Evolutionary conservation across 1,284 basidiomycete genomes (phyloP).

Genomic region (Ceratobasidium sp.): DNA sequence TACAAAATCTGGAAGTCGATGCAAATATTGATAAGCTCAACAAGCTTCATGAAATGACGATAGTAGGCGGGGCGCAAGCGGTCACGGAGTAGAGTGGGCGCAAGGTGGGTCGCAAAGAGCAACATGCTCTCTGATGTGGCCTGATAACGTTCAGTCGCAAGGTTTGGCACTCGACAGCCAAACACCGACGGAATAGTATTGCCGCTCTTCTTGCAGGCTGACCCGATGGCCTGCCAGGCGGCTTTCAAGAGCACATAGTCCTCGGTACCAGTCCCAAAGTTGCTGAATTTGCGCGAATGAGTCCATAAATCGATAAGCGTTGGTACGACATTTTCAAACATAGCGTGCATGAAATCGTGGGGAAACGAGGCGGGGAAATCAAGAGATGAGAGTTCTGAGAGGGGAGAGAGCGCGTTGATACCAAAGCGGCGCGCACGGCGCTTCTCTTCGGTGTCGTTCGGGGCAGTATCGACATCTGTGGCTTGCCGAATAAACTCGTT

Average conservation of each 20-base stretch:
- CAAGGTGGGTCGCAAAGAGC: conserved; percentile 60
- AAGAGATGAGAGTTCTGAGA: conserved; percentile 25
- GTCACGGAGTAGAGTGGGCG: conserved; percentile 58
- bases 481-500: background rate
- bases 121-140: conserved; percentile 56
- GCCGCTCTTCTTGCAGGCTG: conserved; percentile 61
- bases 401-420: conserved; percentile 41
- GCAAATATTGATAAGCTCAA: background rate
- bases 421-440: conserved; percentile 16
- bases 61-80: conserved; percentile 58
- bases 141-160: conserved; percentile 54
- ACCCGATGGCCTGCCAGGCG: too few relatives aligned
- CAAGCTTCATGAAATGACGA: conserved; percentile 36
- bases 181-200: conserved; percentile 60
- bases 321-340: conserved; percentile 48
- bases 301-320: conserved; percentile 46
- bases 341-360: conserved; percentile 50
- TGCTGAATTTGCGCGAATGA: background rate
- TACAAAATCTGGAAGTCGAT: background rate
- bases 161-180: conserved; percentile 59
- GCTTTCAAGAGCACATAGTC: background rate
- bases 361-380: conserved; percentile 47
- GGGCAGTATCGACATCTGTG: background rate
- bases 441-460: background rate
- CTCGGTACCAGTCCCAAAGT: conserved; percentile 1